Evolutionary conservation across 805 yeast genomes (phyloP).

Genomic region (Spencermartinsiella europaea): DNA sequence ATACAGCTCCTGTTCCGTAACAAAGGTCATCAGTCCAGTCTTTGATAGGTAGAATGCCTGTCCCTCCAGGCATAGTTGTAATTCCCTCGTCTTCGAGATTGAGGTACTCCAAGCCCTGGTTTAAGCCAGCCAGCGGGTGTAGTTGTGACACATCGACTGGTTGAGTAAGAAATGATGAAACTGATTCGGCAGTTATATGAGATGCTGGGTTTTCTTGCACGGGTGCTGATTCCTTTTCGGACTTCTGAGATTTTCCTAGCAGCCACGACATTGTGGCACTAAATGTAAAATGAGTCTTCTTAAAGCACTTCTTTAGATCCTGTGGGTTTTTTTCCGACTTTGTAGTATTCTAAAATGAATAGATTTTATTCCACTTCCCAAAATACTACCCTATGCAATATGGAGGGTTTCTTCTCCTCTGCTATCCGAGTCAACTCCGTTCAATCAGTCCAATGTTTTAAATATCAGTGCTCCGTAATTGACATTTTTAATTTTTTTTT

Average conservation of each 20-base stretch:
- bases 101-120: conserved; percentile 80
- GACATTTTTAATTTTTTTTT: too few species aligned
- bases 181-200: conserved; percentile 21
- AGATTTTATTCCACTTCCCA: too few species aligned
- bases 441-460: too few species aligned
- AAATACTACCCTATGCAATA: too few species aligned
- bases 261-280: conserved; percentile 24
- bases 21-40: conserved; percentile 97
- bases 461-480: too few species aligned
- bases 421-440: too few species aligned
- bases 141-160: conserved; percentile 66
- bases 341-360: too few species aligned
- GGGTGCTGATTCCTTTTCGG: conserved; percentile 30
- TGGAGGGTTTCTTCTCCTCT: too few species aligned
- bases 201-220: conserved; percentile 67
- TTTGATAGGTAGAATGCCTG: conserved; percentile 89
- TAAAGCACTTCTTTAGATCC: too few species aligned
- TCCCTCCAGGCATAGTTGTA: conserved; percentile 75
- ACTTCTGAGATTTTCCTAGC: conserved; percentile 13
- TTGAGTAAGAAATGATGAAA: conserved; percentile 53
- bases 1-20: conserved; percentile 96
- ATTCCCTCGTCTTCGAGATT: conserved; percentile 83
- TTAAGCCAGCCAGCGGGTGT: conserved; percentile 91
- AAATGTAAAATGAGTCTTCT: too few species aligned
- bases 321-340: not conserved